phyloP scores from a whole-genome alignment of 1,284 basidiomycete species.

The Kalmanozyma brasiliensis region DNA sequence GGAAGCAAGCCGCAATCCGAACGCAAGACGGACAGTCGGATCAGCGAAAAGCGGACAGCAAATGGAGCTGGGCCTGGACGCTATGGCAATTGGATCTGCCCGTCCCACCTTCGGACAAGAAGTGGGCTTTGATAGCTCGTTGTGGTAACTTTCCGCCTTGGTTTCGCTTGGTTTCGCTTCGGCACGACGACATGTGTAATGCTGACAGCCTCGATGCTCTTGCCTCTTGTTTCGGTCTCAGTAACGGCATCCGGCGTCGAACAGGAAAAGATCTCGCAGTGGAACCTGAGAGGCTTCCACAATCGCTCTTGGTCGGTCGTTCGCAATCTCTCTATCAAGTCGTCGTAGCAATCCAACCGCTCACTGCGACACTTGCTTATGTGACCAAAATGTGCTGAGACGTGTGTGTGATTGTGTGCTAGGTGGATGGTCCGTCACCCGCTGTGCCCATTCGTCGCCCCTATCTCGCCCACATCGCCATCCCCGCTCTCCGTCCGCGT shows the following conservation, averaged over 20 bases:
- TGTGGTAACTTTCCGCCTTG: slow-evolving; percentile 25
- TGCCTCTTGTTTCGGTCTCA: slow-evolving; percentile 3
- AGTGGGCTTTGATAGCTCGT: slow-evolving; percentile 33
- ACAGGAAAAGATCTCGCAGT: slow-evolving; percentile 40
- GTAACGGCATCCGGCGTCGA: slow-evolving; percentile 41
- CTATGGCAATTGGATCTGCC: slow-evolving; percentile 37
- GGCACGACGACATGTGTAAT: background rate
- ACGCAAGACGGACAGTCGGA: background rate
- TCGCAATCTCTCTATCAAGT: slow-evolving; percentile 21
- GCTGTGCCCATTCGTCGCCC: slow-evolving; percentile 4
- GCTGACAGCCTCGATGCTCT: background rate
- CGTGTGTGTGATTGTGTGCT: too few species aligned
- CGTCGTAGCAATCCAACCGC: too few species aligned
- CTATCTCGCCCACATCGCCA: slow-evolving; percentile 12
- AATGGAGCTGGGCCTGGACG: slow-evolving; percentile 51
- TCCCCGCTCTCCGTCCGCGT: slow-evolving; percentile 18
- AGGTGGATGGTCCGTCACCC: background rate
- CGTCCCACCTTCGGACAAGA: background rate
- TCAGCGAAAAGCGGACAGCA: slow-evolving; percentile 3
- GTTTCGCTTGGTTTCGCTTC: background rate
- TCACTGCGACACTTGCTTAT: too few species aligned
- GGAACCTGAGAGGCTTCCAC: slow-evolving; percentile 54
- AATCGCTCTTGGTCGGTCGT: slow-evolving; percentile 53
- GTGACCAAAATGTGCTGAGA: too few species aligned
- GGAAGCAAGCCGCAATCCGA: slow-evolving; percentile 24